A percentile compares a stretch with the other conserved stretches of the same genome.
Evolutionary conservation across 495 filamentous ascomycete genomes (phyloP).

Genomic region (Aspergillus conjunctus): DNA sequence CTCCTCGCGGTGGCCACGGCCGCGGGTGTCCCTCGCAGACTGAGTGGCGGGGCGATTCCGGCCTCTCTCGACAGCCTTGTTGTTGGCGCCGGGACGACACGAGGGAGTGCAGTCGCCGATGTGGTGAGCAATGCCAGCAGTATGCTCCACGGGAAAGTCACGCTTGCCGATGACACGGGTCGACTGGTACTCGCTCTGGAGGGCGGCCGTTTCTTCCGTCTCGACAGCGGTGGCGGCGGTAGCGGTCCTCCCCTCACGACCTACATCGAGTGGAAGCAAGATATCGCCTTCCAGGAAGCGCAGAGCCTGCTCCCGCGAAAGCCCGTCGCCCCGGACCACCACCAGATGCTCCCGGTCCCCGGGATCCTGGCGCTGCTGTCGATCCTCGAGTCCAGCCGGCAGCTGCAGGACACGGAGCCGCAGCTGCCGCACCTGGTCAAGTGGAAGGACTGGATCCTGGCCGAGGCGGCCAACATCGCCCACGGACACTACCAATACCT

Average conservation of each 20-base stretch:
- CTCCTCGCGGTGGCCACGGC: slow-evolving; percentile 34
- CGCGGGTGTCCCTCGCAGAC: slow-evolving; percentile 21
- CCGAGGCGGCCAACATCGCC: background rate
- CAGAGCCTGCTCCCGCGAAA: background rate
- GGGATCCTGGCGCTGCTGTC: too few relatives aligned
- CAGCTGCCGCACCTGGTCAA: background rate
- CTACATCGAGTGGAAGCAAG: background rate
- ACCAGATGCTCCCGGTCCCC: too few relatives aligned
- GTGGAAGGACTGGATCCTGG: background rate
- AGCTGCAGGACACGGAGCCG: background rate
- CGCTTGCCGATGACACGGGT: too few relatives aligned
- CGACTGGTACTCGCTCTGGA: too few relatives aligned
- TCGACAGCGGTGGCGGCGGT: too few relatives aligned
- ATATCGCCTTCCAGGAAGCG: background rate
- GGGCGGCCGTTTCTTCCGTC: too few relatives aligned
- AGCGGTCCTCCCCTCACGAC: background rate
- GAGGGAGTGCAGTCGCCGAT: background rate
- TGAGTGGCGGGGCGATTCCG: background rate
- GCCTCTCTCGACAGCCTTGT: background rate
- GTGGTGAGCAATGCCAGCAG: too few relatives aligned
- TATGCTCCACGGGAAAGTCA: too few relatives aligned
- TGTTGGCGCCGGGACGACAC: too few relatives aligned
- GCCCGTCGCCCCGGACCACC: too few relatives aligned
- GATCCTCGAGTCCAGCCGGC: too few relatives aligned
- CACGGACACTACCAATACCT: background rate